Percentiles rank a stretch among this genome's conserved stretches.
phyloP scores from a whole-genome alignment of 495 filamentous ascomycete genomes.

The Talaromyces trachyspermus region DNA sequence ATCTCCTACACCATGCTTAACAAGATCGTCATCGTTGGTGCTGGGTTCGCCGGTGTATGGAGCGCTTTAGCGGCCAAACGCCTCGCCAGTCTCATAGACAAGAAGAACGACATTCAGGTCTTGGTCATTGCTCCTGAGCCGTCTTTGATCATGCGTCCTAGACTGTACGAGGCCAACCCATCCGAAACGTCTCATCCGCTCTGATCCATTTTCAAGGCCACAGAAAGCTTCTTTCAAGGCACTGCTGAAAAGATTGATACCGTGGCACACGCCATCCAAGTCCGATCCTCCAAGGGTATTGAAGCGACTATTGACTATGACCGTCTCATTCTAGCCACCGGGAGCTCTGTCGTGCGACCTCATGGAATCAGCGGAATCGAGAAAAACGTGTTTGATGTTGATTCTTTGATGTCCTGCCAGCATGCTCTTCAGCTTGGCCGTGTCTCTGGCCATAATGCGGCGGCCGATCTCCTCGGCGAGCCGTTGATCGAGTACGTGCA shows the following conservation, averaged over 20 bases:
- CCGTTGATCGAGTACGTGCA: conserved; percentile 12
- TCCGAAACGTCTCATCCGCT: conserved; percentile 16
- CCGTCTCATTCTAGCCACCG: conserved; percentile 27
- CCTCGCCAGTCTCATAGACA: conserved; percentile 14
- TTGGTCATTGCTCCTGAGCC: conserved; percentile 23
- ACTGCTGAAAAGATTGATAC: conserved; percentile 17
- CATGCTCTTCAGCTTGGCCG: conserved; percentile 25
- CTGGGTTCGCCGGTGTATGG: conserved; percentile 31
- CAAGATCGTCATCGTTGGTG: conserved; percentile 21
- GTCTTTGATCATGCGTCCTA: conserved; percentile 21
- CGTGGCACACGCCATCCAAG: conserved; percentile 13
- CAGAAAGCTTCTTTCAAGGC: conserved; percentile 19
- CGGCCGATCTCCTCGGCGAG: conserved; percentile 17
- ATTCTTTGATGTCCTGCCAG: conserved; percentile 29
- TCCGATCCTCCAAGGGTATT: conserved; percentile 9
- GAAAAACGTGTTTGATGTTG: conserved; percentile 24
- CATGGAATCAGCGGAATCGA: conserved; percentile 16
- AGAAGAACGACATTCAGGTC: conserved; percentile 17
- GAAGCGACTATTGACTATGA: conserved; percentile 16
- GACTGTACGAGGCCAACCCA: conserved; percentile 27
- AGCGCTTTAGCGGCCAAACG: conserved; percentile 26
- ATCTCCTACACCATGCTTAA: conserved; percentile 9
- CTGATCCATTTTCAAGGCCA: conserved; percentile 16
- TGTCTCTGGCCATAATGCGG: conserved; percentile 23
- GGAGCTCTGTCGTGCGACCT: conserved; percentile 23